A percentile compares a stretch with the other conserved stretches of the same genome.
Conservation (phyloP, 106 monocot genomes). For the Gastrodia elata region DNA sequence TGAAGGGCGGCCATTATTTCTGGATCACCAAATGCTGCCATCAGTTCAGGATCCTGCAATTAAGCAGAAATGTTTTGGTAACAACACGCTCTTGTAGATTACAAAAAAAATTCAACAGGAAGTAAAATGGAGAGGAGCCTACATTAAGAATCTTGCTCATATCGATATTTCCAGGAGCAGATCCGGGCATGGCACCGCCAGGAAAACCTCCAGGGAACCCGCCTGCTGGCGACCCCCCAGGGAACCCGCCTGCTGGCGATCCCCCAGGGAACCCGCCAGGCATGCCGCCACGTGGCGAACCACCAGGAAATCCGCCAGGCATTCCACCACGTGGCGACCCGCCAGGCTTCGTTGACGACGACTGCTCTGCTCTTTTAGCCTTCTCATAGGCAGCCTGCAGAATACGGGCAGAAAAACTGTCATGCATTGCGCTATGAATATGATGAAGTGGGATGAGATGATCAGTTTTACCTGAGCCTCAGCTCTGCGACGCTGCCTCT, state of each 20-base stretch:
- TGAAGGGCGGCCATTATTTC: slow-evolving; percentile 96
- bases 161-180: slow-evolving; percentile 59
- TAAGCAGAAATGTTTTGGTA: no score
- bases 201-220: slow-evolving; percentile 46
- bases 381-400: slow-evolving; percentile 91
- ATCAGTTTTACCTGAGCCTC: slow-evolving; percentile 68
- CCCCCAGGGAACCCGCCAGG: slow-evolving; percentile 46
- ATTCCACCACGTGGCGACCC: slow-evolving; percentile 30
- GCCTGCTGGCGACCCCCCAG: slow-evolving; percentile 29
- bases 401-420: background rate
- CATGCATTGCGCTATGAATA: background rate
- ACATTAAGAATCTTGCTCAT: slow-evolving; percentile 98
- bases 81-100: no score
- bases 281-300: slow-evolving; percentile 24
- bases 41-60: slow-evolving; percentile 85
- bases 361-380: slow-evolving; percentile 78
- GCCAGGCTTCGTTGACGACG: slow-evolving; percentile 46
- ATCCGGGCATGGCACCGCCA: slow-evolving; percentile 56
- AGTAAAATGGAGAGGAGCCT: slow-evolving; percentile 6
- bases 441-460: background rate
- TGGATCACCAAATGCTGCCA: slow-evolving; percentile 88
- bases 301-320: slow-evolving; percentile 43
- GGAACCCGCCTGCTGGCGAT: slow-evolving; percentile 32
- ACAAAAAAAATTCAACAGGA: background rate
- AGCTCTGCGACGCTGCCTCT: slow-evolving; percentile 62